phyloP scores from a whole-genome alignment of 2,329 filamentous ascomycete species.

The Penicillium hordei region DNA sequence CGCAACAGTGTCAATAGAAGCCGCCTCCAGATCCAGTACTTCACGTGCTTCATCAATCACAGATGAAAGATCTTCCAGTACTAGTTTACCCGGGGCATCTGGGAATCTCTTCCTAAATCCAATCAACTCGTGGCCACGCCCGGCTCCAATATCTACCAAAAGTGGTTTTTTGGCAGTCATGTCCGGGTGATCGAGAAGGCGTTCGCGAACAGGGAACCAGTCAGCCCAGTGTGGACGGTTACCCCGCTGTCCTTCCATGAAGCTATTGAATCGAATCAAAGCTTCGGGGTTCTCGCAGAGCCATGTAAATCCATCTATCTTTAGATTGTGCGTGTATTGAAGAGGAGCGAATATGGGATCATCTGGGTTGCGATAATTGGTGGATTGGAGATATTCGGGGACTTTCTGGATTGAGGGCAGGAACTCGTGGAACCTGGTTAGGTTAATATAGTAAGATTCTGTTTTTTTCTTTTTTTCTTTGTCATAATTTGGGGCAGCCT shows the following conservation, averaged over 20 bases:
- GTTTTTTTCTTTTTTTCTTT: background rate
- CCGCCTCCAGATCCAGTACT: too few species aligned
- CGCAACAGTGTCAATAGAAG: too few species aligned
- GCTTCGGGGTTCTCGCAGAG: constrained; percentile 21
- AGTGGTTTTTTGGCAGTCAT: constrained; percentile 14
- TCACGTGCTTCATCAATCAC: too few species aligned
- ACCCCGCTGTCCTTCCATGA: constrained; percentile 25
- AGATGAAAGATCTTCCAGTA: too few species aligned
- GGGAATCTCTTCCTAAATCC: too few species aligned
- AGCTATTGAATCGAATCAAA: constrained; percentile 25
- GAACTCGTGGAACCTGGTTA: constrained; percentile 22
- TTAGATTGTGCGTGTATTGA: constrained; percentile 15
- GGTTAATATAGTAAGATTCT: background rate
- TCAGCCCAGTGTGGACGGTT: constrained; percentile 23
- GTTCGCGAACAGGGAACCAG: constrained; percentile 25
- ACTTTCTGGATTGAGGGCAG: constrained; percentile 20
- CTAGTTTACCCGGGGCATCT: too few species aligned
- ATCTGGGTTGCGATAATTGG: constrained; percentile 17
- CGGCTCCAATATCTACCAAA: constrained; percentile 25
- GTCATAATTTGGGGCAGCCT: background rate
- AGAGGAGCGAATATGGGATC: constrained; percentile 16
- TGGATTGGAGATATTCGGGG: constrained; percentile 18
- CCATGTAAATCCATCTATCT: constrained; percentile 9
- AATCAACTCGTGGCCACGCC: too few species aligned
- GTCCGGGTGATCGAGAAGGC: constrained; percentile 13